phyloP scores from a whole-genome alignment of 2,329 filamentous ascomycete genomes.

The Diaporthe citri region DNA sequence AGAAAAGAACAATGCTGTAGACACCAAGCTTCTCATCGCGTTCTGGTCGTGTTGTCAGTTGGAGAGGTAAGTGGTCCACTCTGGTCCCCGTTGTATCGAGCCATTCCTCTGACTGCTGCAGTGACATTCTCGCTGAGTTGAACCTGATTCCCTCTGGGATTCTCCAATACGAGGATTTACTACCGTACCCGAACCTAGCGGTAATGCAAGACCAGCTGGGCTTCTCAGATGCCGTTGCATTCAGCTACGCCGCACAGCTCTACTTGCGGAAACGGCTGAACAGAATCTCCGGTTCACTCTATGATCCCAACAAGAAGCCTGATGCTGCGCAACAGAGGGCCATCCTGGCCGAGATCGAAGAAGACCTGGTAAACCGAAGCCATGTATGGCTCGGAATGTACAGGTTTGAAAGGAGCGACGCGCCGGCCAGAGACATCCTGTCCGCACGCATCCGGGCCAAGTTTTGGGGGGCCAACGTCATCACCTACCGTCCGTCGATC shows the following conservation, averaged over 20 bases:
- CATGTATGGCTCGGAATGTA: slow-evolving; percentile 64
- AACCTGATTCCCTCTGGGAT: slow-evolving; percentile 72
- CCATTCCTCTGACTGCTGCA: slow-evolving; percentile 51
- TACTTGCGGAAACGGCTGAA: slow-evolving; percentile 76
- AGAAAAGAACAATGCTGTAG: slow-evolving; percentile 51
- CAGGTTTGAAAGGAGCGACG: slow-evolving; percentile 74
- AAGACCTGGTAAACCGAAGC: slow-evolving; percentile 42
- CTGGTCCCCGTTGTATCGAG: not conserved
- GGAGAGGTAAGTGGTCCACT: slow-evolving; percentile 74
- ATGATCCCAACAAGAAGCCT: slow-evolving; percentile 56
- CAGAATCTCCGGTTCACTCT: slow-evolving; percentile 69
- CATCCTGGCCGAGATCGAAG: slow-evolving; percentile 53
- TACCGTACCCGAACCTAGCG: slow-evolving; percentile 74
- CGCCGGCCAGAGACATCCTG: slow-evolving; percentile 81
- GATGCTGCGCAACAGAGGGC: slow-evolving; percentile 46
- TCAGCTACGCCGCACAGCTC: slow-evolving; percentile 73
- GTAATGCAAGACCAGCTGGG: slow-evolving; percentile 57
- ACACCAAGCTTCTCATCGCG: slow-evolving; percentile 79
- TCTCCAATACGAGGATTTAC: slow-evolving; percentile 71
- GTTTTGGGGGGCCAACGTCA: slow-evolving; percentile 92
- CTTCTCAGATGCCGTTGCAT: slow-evolving; percentile 62
- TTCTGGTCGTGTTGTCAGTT: slow-evolving; percentile 96
- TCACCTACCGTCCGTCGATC: slow-evolving; percentile 86
- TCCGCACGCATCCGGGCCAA: slow-evolving; percentile 89
- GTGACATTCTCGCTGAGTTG: slow-evolving; percentile 92